These are phyloP conservation scores for Dryas alaskensis DNA, from an alignment of 306 rosid species.

Conservation along the genomic window DNA sequence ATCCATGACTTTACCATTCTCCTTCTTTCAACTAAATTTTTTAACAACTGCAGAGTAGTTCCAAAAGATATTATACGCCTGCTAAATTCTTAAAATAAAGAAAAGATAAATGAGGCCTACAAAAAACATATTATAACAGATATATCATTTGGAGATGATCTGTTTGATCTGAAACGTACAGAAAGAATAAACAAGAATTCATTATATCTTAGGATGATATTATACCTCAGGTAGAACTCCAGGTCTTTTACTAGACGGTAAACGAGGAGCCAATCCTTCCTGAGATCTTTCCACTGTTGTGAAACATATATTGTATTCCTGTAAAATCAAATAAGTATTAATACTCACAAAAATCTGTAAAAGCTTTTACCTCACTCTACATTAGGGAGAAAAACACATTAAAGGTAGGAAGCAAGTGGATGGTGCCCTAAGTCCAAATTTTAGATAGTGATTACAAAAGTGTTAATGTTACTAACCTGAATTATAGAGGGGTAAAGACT, in stretches of 20 bases:
- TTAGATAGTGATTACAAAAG: background rate
- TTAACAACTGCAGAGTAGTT: conserved; percentile 57
- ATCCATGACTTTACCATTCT: conserved; percentile 77
- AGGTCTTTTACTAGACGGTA: conserved; percentile 61
- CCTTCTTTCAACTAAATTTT: conserved; percentile 76
- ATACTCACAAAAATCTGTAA: conserved; percentile 12
- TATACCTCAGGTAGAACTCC: conserved; percentile 97
- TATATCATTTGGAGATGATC: background rate
- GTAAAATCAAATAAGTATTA: conserved; percentile 25
- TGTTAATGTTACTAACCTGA: conserved; percentile 52
- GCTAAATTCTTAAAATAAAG: conserved; percentile 12
- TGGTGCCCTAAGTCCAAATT: background rate
- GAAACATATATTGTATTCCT: conserved; percentile 97
- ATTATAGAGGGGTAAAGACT: conserved; percentile 98
- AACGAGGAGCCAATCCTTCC: conserved; percentile 62
- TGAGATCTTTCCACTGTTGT: conserved; percentile 83
- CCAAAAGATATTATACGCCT: conserved; percentile 8
- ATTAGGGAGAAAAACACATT: conserved; percentile 1
- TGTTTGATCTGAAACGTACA: background rate
- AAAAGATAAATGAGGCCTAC: conserved; percentile 8
- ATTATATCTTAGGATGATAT: background rate
- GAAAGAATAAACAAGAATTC: background rate
- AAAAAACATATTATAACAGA: background rate
- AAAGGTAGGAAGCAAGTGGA: background rate
- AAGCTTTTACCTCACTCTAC: background rate